Base-by-base conservation (phyloP, 805 yeast species). In the Tetrapisispora pingtungensis region DNA sequence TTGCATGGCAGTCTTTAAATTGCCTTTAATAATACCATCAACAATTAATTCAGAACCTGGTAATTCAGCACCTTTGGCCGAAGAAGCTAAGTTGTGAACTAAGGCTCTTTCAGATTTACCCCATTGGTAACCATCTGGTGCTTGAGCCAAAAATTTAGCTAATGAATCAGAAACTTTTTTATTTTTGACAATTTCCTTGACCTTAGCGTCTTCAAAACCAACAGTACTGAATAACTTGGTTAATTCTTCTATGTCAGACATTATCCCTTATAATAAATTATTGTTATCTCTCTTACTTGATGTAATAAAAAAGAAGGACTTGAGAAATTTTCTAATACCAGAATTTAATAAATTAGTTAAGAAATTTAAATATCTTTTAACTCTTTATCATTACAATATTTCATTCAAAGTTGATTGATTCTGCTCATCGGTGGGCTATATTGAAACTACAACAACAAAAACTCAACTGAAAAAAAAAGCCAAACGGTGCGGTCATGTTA, bases 101-200 rank as follows among this genome's bases (percentile, higher is more conserved):
- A 85, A 70, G 4, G 82, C 72, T 51, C 80, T 72, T 49, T 72
- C 73, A 47, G 79, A 66, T 54, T 80, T 84, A 49, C 80, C 83
- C 52, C 77, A 61, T 28, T 67, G 57, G 41, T 60, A 49, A 32
- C 56, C 56, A 24, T 53, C 44, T 36, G 67, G 58, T 1, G 56
- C 46, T 43, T 76, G 77, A 20, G 59, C 55, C 44, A 84, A 70
- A 47, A 88, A 73, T 32, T 75, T 75, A 27, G 70, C 72, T 42
- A 93, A 72, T 1, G 95, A 77, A 34, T 70, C 69, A 15, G 90
- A 75, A 34, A 89, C 94, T 64, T 89, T 89, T 61, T 80, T 80
- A 69, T 93, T 90, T 64, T 87, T 90, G 45, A 78, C 64, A 46
- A 88, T 81, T 59, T 93, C 97, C 41, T 78, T 76, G 47, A 84